Conservation (phyloP, 257 asterid genomes). For the Handroanthus guayacan region DNA sequence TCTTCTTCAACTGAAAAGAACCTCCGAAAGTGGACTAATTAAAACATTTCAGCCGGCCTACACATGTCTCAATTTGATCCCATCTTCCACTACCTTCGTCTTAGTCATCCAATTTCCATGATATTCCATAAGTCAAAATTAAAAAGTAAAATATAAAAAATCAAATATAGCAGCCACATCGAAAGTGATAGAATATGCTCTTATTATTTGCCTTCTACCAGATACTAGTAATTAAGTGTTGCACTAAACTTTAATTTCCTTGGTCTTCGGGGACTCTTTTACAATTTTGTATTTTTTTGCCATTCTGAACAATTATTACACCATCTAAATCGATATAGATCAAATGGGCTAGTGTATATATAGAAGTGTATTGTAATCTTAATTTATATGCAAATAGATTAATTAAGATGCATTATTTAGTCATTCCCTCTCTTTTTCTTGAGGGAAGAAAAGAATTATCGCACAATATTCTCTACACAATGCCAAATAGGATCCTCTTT, state of each 20-base stretch:
- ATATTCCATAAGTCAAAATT: neutral
- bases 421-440: neutral
- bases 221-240: no score
- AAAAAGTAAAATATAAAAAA: neutral
- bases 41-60: no score
- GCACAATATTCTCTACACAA: slow-evolving; percentile 13
- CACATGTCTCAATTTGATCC: neutral
- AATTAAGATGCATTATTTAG: neutral
- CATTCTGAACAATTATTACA: neutral
- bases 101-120: neutral
- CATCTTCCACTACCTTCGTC: neutral
- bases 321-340: neutral
- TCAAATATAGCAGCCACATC: neutral
- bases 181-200: slow-evolving; percentile 26
- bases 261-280: no score
- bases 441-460: slow-evolving; percentile 20
- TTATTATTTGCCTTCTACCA: neutral
- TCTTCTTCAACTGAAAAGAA: no score
- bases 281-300: no score
- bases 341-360: neutral
- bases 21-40: no score
- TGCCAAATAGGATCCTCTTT: neutral
- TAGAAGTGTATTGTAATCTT: neutral
- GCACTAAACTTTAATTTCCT: no score
- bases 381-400: neutral